Percentiles rank a stretch among this genome's conserved stretches.
Conservation (phyloP, 2,329 filamentous ascomycete genomes). For the Rutstroemia sp. region DNA sequence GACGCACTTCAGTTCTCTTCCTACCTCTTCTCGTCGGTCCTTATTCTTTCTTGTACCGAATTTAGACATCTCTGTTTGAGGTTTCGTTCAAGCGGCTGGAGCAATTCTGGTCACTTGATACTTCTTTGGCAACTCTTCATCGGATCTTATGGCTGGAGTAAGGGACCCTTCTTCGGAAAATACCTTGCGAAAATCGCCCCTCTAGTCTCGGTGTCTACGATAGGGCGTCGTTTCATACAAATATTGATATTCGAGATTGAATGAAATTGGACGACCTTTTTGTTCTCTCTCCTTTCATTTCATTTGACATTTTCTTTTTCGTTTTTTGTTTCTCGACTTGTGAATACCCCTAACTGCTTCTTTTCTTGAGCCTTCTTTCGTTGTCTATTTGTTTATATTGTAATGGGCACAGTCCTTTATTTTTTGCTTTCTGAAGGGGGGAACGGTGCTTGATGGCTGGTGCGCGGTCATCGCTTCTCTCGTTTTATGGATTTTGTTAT, state of each 20-base stretch:
- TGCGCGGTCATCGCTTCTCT: too few relatives aligned
- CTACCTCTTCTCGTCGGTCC: background rate
- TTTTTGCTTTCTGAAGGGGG: too few relatives aligned
- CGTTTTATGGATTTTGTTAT: too few relatives aligned
- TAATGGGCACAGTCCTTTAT: too few relatives aligned
- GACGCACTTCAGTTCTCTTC: constrained; percentile 1
- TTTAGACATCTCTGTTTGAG: too few relatives aligned
- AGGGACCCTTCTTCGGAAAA: background rate
- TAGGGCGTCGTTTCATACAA: background rate
- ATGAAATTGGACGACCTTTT: background rate
- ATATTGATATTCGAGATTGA: background rate
- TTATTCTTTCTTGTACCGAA: background rate
- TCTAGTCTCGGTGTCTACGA: background rate
- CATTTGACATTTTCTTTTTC: background rate
- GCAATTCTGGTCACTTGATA: too few relatives aligned
- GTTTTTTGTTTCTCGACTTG: background rate
- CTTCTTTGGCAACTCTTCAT: too few relatives aligned
- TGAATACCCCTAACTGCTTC: constrained; percentile 1
- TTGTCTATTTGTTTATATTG: too few relatives aligned
- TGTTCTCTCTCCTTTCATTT: background rate
- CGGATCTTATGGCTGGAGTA: background rate
- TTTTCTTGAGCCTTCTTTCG: background rate
- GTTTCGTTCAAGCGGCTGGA: too few relatives aligned
- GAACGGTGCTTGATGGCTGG: too few relatives aligned
- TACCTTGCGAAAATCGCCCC: background rate